These are phyloP conservation scores for Cladosporium phlei DNA, from an alignment of 2,329 filamentous ascomycete genomes.

Conservation along the genomic window DNA sequence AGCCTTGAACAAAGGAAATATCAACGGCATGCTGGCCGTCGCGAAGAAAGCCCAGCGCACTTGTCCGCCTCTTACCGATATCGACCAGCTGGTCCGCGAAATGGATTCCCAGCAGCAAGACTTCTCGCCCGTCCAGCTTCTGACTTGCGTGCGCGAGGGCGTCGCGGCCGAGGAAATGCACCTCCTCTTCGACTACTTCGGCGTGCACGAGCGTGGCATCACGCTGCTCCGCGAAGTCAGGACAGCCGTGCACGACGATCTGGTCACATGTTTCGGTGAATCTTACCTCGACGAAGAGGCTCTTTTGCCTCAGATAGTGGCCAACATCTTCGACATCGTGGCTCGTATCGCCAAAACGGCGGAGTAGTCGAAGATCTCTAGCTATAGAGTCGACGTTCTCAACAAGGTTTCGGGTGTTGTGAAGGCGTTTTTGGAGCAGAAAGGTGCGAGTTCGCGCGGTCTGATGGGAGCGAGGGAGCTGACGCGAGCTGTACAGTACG, in stretches of 20 bases:
- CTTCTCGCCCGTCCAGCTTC: conserved; percentile 1
- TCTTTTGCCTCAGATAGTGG: too few species aligned
- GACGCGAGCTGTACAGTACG: too few species aligned
- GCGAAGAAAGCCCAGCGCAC: conserved; percentile 1
- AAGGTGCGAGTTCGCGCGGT: too few species aligned
- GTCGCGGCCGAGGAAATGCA: conserved; percentile 14
- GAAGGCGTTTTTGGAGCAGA: too few species aligned
- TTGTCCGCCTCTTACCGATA: not conserved
- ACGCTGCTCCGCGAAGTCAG: conserved; percentile 9
- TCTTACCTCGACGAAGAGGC: conserved; percentile 13
- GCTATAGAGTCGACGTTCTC: too few species aligned
- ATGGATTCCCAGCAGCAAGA: not conserved
- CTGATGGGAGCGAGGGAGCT: too few species aligned
- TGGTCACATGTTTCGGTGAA: conserved; percentile 9
- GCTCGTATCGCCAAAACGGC: too few species aligned
- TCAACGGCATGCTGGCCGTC: conserved; percentile 5
- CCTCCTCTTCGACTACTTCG: conserved; percentile 16
- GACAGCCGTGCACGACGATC: conserved; percentile 6
- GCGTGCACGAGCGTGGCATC: conserved; percentile 8
- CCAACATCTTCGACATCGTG: too few species aligned
- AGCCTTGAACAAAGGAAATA: not conserved
- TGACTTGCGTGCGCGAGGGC: conserved; percentile 13
- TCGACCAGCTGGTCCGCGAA: not conserved
- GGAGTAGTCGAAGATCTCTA: too few species aligned
- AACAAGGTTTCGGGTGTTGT: too few species aligned